Evolutionary conservation across 148 eudicot genomes (phyloP).

Genomic region (Rhododendron griersonianum): DNA sequence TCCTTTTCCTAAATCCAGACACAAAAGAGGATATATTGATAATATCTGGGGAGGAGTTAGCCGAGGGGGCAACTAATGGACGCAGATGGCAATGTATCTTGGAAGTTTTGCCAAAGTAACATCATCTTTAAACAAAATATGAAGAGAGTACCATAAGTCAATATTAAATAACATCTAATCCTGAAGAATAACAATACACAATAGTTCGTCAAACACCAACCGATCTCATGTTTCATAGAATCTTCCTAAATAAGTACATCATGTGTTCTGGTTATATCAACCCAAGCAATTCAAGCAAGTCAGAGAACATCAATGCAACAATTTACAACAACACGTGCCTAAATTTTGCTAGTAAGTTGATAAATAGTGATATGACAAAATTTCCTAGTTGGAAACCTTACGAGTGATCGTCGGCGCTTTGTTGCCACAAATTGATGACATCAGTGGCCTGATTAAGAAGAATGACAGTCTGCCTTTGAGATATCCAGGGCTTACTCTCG

Average conservation of each 20-base stretch:
- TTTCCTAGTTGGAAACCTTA: conserved; percentile 16
- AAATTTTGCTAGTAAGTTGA: neutral
- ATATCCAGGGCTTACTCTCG: conserved; percentile 92
- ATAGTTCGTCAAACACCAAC: neutral
- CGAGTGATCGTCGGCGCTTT: conserved; percentile 55
- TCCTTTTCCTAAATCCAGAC: neutral
- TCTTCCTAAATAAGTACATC: neutral
- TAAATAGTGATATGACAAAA: conserved; percentile 3
- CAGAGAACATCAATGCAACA: neutral
- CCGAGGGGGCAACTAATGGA: neutral
- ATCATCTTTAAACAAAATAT: neutral
- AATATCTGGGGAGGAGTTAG: neutral
- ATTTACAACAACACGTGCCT: neutral
- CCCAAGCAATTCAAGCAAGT: neutral
- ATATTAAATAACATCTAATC: neutral
- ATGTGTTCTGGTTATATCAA: neutral
- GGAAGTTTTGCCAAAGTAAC: neutral
- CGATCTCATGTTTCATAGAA: neutral
- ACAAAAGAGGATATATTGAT: neutral
- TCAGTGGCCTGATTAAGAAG: conserved; percentile 94
- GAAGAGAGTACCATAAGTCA: neutral
- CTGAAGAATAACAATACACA: neutral
- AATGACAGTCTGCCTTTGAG: conserved; percentile 73
- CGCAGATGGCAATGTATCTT: neutral
- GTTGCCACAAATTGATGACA: conserved; percentile 96